phyloP scores from a whole-genome alignment of 225 moss, liverwort and hornwort species.

The Lunularia cruciata region DNA sequence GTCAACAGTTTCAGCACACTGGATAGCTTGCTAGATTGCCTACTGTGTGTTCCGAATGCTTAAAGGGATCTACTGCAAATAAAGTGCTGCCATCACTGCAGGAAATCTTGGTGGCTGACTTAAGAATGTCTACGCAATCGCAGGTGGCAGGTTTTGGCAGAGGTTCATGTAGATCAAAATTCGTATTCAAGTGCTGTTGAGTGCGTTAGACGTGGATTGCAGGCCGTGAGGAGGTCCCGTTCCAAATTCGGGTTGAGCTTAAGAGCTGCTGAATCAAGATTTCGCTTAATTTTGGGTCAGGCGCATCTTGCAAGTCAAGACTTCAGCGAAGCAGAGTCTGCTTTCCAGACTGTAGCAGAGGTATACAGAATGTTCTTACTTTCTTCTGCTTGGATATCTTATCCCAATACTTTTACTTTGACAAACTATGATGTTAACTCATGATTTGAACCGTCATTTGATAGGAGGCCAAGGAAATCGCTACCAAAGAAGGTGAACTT shows the following conservation, averaged over 20 bases:
- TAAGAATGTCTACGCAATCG: conserved; percentile 23
- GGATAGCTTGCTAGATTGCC: neutral
- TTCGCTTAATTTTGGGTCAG: conserved; percentile 63
- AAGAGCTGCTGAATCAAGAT: conserved; percentile 56
- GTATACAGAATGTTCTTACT: conserved; percentile 32
- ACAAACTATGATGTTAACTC: neutral
- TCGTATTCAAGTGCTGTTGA: conserved; percentile 64
- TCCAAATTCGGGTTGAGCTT: conserved; percentile 61
- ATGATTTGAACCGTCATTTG: neutral
- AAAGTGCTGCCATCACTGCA: neutral
- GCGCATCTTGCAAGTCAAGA: conserved; percentile 56
- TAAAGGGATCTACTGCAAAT: no score
- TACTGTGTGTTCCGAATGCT: neutral
- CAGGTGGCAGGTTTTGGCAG: conserved; percentile 91
- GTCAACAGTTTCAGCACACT: conserved; percentile 21
- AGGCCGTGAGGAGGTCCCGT: conserved; percentile 61
- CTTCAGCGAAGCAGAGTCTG: conserved; percentile 54
- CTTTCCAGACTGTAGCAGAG: conserved; percentile 67
- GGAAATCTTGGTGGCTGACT: neutral
- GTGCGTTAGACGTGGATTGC: conserved; percentile 70
- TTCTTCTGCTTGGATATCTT: neutral
- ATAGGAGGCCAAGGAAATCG: conserved; percentile 56
- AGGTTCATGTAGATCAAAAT: conserved; percentile 67
- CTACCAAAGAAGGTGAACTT: conserved; percentile 47
- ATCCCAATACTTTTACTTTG: neutral